phyloP scores from a whole-genome alignment of 345 rosid species.

The Brassica napus region DNA sequence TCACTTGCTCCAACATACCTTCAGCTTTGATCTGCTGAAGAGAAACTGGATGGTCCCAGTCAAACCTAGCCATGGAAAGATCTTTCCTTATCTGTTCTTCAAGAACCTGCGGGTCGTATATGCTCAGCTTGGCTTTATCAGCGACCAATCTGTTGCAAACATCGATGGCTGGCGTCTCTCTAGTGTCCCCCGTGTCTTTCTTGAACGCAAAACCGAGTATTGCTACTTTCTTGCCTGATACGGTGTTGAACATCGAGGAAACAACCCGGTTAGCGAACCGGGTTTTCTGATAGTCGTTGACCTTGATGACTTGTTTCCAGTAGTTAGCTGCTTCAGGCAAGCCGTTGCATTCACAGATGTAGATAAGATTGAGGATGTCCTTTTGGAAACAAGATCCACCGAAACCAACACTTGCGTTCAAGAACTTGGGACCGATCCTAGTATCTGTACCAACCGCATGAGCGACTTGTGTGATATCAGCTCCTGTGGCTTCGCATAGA shows the following conservation, averaged over 20 bases:
- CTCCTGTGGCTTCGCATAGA: slow-evolving; percentile 72
- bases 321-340: slow-evolving; percentile 67
- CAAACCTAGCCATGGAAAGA: slow-evolving; percentile 68
- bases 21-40: slow-evolving; percentile 60
- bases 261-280: slow-evolving; percentile 67
- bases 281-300: slow-evolving; percentile 71
- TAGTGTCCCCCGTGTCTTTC: slow-evolving; percentile 77
- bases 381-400: slow-evolving; percentile 81
- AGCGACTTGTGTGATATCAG: slow-evolving; percentile 61
- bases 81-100: slow-evolving; percentile 70
- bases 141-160: slow-evolving; percentile 67
- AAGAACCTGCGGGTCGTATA: slow-evolving; percentile 64
- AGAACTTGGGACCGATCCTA: slow-evolving; percentile 70
- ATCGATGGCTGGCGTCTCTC: slow-evolving; percentile 80
- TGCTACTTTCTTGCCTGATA: slow-evolving; percentile 63
- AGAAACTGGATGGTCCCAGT: slow-evolving; percentile 67
- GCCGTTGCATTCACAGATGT: slow-evolving; percentile 75
- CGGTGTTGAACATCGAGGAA: slow-evolving; percentile 68
- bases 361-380: slow-evolving; percentile 65
- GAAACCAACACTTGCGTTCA: slow-evolving; percentile 75
- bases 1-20: slow-evolving; percentile 49
- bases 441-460: slow-evolving; percentile 65
- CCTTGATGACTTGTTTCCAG: slow-evolving; percentile 76
- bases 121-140: slow-evolving; percentile 59
- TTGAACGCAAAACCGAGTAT: slow-evolving; percentile 71